A percentile compares a stretch with the other conserved stretches of the same genome.
Conservation (phyloP, 1,284 basidiomycete species). For the Ceratobasidium sp. region DNA sequence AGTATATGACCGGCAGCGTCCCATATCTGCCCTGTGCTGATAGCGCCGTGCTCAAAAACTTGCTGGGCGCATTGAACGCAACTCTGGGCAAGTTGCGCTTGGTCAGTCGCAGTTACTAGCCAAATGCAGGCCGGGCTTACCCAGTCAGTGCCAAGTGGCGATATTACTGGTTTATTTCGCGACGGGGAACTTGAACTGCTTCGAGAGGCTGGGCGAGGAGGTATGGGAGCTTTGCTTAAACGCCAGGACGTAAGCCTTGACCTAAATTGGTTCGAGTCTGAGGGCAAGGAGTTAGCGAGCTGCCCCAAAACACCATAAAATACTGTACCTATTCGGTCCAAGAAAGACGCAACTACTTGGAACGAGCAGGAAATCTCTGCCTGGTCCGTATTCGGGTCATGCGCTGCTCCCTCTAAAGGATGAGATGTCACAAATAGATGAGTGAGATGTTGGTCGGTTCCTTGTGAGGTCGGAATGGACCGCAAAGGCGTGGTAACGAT, state of each 20-base stretch:
- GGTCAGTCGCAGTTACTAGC: background rate
- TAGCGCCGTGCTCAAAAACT: constrained; percentile 4
- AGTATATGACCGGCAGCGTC: constrained; percentile 38
- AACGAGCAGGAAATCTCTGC: constrained; percentile 35
- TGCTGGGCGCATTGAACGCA: constrained; percentile 17
- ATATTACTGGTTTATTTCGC: background rate
- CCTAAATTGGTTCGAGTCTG: background rate
- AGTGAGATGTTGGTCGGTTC: constrained; percentile 59
- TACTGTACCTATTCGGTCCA: constrained; percentile 5
- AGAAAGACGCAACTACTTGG: constrained; percentile 37
- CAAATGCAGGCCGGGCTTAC: background rate
- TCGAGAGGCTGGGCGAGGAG: background rate
- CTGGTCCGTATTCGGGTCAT: background rate
- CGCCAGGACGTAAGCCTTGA: constrained; percentile 31
- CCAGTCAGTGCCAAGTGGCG: constrained; percentile 17
- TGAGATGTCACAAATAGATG: constrained; percentile 64
- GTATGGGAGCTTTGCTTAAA: constrained; percentile 5
- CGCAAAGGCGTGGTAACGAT: constrained; percentile 64
- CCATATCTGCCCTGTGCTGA: constrained; percentile 33
- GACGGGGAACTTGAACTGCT: constrained; percentile 29
- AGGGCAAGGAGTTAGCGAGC: background rate
- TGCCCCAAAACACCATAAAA: background rate
- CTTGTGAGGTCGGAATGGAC: constrained; percentile 58
- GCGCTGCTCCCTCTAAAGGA: constrained; percentile 42
- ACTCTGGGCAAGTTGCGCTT: background rate